These are phyloP conservation scores for Carex parvula DNA, from an alignment of 176 grass and related monocot genomes.

Conservation along the genomic window DNA sequence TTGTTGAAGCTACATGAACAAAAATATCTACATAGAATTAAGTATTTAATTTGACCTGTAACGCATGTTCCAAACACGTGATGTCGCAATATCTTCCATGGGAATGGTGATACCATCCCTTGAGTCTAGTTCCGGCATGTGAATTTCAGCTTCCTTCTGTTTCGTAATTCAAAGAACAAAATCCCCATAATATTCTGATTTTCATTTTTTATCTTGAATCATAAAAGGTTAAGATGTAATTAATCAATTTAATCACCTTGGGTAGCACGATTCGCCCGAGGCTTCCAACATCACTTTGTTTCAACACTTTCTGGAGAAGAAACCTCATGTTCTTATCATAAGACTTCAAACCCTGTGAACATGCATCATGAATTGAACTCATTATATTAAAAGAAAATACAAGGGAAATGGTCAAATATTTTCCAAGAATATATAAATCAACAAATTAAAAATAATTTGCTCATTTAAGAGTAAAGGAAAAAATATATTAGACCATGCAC, in stretches of 20 bases:
- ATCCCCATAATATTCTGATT: slow-evolving; percentile 14
- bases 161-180: slow-evolving; percentile 17
- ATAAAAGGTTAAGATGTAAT: neutral
- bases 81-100: slow-evolving; percentile 86
- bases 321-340: slow-evolving; percentile 73
- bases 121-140: slow-evolving; percentile 74
- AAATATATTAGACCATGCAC: neutral
- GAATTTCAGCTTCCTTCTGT: slow-evolving; percentile 94
- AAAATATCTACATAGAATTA: neutral
- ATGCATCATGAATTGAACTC: neutral
- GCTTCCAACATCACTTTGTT: slow-evolving; percentile 91
- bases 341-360: slow-evolving; percentile 46
- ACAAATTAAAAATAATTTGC: neutral
- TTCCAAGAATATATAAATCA: neutral
- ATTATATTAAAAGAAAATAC: neutral
- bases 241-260: slow-evolving; percentile 59
- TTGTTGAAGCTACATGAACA: neutral
- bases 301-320: slow-evolving; percentile 93
- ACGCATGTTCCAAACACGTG: slow-evolving; percentile 83
- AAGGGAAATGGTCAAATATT: neutral
- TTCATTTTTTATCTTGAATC: neutral
- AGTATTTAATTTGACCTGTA: slow-evolving; percentile 49
- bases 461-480: neutral
- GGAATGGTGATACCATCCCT: slow-evolving; percentile 83
- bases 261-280: slow-evolving; percentile 93